These are phyloP conservation scores for Aspergillus fumigatiaffinis DNA, from an alignment of 2,329 filamentous ascomycete genomes.

Conservation along the genomic window DNA sequence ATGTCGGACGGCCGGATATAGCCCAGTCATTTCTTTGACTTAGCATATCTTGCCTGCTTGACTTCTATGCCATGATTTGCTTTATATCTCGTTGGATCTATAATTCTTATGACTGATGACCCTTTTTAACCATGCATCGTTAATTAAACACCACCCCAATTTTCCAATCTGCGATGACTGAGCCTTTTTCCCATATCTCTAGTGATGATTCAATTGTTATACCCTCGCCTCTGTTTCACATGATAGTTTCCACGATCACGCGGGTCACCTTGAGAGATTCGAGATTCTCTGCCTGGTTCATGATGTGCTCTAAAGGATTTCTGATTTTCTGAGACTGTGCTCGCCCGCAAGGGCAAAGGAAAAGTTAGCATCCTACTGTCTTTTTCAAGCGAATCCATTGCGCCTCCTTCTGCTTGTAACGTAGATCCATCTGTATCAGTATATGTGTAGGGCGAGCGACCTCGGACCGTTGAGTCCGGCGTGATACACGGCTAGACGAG, in stretches of 20 bases:
- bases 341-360: conserved; percentile 11
- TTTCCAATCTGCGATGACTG: background rate
- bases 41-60: background rate
- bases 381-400: background rate
- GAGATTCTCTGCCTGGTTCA: background rate
- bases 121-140: background rate
- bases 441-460: background rate
- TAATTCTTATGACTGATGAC: conserved; percentile 4
- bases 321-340: conserved; percentile 7
- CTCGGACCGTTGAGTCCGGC: background rate
- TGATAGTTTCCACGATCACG: background rate
- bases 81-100: conserved; percentile 1
- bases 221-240: background rate
- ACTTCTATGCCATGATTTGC: background rate
- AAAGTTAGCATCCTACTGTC: conserved; percentile 5
- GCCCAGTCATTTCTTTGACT: background rate
- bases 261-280: background rate
- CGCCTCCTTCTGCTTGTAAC: background rate
- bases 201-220: background rate
- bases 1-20: conserved; percentile 16
- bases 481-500: too few species aligned
- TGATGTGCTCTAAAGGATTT: background rate
- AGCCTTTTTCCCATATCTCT: background rate
- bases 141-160: too few species aligned
- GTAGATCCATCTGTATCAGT: background rate